phyloP scores from a whole-genome alignment of 106 monocot genomes.

The Dendrobium nobile region DNA sequence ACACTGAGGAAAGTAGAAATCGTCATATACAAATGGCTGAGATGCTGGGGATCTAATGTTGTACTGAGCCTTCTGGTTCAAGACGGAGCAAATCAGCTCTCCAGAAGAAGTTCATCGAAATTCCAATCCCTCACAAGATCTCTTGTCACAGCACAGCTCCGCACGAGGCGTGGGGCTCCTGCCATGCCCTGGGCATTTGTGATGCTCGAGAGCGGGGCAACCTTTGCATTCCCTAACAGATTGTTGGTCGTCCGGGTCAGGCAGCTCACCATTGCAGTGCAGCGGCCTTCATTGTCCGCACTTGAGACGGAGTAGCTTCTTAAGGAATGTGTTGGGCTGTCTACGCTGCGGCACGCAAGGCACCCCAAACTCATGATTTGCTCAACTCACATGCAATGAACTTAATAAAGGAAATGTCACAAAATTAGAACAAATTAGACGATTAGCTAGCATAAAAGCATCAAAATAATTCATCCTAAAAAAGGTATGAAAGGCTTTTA shows the following conservation, averaged over 20 bases:
- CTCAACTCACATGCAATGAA: background rate
- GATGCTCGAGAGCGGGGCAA: slow-evolving; percentile 26
- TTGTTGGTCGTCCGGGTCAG: slow-evolving; percentile 22
- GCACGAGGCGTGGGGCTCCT: slow-evolving; percentile 45
- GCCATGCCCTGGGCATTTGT: slow-evolving; percentile 14
- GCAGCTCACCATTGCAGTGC: slow-evolving; percentile 31
- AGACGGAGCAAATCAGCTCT: background rate
- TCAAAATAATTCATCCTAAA: too few relatives aligned
- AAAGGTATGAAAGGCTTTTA: background rate
- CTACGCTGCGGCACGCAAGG: slow-evolving; percentile 46
- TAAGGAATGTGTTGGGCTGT: slow-evolving; percentile 46
- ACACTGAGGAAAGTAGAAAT: background rate
- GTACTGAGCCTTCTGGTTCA: too few relatives aligned
- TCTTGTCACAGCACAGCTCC: slow-evolving; percentile 50
- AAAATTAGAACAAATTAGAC: too few relatives aligned
- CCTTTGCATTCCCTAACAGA: slow-evolving; percentile 27
- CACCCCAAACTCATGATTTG: slow-evolving; percentile 43
- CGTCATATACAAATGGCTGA: background rate
- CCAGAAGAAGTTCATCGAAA: slow-evolving; percentile 33
- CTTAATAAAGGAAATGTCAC: too few relatives aligned
- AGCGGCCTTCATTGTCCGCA: slow-evolving; percentile 46
- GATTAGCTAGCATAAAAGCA: too few relatives aligned
- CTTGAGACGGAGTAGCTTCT: slow-evolving; percentile 55
- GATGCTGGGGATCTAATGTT: background rate
- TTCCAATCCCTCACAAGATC: slow-evolving; percentile 64